Evolutionary conservation across 768 basidiomycete species (phyloP).

Genomic region (Mycena haematopus): DNA sequence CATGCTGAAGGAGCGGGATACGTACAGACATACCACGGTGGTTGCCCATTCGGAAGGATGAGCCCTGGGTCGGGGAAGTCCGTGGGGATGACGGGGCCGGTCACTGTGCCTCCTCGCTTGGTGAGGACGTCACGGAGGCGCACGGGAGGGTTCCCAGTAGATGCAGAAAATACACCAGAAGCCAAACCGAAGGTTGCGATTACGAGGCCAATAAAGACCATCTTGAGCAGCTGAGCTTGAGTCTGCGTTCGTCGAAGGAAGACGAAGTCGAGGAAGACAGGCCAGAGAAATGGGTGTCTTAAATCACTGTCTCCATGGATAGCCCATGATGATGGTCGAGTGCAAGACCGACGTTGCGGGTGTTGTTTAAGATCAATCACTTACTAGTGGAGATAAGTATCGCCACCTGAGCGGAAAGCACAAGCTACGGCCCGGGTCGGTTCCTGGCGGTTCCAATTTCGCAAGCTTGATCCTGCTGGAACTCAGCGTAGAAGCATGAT

Average conservation of each 20-base stretch:
- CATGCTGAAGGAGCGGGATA: not conserved
- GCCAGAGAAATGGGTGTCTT: not conserved
- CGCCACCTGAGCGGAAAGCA: too few relatives aligned
- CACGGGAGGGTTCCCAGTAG: not conserved
- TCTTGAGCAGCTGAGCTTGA: not conserved
- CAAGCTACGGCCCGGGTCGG: too few relatives aligned
- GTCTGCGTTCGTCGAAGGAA: not conserved
- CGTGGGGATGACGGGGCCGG: not conserved
- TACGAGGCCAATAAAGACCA: not conserved
- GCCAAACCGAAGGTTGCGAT: not conserved
- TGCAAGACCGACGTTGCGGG: too few relatives aligned
- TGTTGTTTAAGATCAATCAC: too few relatives aligned
- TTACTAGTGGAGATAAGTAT: too few relatives aligned
- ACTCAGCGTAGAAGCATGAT: too few relatives aligned
- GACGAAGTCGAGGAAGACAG: not conserved
- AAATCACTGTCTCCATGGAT: not conserved
- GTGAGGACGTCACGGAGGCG: conserved; percentile 1
- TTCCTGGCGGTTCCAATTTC: too few relatives aligned
- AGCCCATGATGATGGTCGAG: not conserved
- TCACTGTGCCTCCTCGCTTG: conserved; percentile 1
- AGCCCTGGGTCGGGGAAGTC: conserved; percentile 3
- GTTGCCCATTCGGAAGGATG: not conserved
- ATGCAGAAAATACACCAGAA: not conserved
- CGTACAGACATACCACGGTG: conserved; percentile 5
- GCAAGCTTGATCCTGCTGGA: too few relatives aligned